phyloP scores from a whole-genome alignment of 2,329 filamentous ascomycete genomes.

The Westerdykella sp. region DNA sequence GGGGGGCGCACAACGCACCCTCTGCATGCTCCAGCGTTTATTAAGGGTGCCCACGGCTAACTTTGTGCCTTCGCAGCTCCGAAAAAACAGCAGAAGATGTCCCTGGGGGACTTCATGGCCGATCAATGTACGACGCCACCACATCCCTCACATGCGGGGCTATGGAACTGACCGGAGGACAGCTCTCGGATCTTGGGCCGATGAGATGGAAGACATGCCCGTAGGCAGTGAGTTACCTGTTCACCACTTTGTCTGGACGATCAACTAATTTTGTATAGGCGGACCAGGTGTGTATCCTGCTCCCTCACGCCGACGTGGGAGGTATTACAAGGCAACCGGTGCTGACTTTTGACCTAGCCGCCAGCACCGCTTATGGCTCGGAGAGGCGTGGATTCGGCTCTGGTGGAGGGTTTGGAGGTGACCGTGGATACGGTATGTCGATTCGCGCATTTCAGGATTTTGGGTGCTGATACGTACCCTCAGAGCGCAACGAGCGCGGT shows the following conservation, averaged over 20 bases:
- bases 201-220: constrained; percentile 88
- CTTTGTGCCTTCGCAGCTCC: constrained; percentile 57
- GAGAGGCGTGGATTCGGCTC: constrained; percentile 45
- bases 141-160: constrained; percentile 16
- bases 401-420: constrained; percentile 33
- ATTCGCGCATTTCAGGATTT: neutral
- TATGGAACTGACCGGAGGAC: constrained; percentile 23
- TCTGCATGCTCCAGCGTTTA: constrained; percentile 15
- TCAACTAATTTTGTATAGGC: constrained; percentile 23
- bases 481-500: constrained; percentile 19
- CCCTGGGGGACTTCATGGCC: constrained; percentile 89
- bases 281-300: constrained; percentile 21
- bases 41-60: constrained; percentile 38
- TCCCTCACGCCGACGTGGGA: neutral
- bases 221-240: constrained; percentile 58
- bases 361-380: constrained; percentile 43
- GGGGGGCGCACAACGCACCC: constrained; percentile 19
- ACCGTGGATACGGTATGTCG: constrained; percentile 37
- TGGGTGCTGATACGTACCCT: constrained; percentile 6
- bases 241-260: neutral
- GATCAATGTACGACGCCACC: constrained; percentile 66
- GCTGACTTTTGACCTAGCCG: constrained; percentile 24
- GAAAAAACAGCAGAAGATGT: constrained; percentile 96
- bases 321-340: neutral
- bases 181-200: constrained; percentile 91